phyloP scores from a whole-genome alignment of 106 monocot species.

The Acorus gramineus region DNA sequence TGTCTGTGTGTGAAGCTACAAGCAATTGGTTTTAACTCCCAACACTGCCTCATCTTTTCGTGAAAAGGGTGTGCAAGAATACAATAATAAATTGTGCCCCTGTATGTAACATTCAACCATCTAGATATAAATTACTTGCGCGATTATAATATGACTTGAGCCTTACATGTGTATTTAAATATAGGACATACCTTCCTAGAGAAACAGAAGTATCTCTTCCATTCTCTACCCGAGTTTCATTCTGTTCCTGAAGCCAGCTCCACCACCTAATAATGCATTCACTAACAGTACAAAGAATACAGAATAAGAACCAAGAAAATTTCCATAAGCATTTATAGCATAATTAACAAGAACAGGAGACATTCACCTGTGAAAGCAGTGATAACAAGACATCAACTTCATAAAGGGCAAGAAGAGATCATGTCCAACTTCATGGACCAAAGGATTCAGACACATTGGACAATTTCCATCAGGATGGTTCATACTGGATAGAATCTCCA shows the following conservation, averaged over 20 bases:
- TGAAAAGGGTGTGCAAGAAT: too few species aligned
- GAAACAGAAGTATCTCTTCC: slow-evolving; percentile 8
- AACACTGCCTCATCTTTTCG: too few species aligned
- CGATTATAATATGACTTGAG: too few species aligned
- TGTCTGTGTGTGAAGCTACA: too few species aligned
- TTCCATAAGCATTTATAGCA: background rate
- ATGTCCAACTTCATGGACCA: slow-evolving; percentile 42
- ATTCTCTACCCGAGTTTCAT: slow-evolving; percentile 13
- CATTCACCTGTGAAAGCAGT: slow-evolving; percentile 88
- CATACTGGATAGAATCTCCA: slow-evolving; percentile 77
- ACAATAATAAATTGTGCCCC: too few species aligned
- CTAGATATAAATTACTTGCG: too few species aligned
- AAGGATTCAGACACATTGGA: slow-evolving; percentile 76
- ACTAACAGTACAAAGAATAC: slow-evolving; percentile 26
- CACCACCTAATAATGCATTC: slow-evolving; percentile 79
- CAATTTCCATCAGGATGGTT: slow-evolving; percentile 96
- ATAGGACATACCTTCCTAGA: background rate
- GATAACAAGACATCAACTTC: slow-evolving; percentile 99
- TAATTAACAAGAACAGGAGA: background rate
- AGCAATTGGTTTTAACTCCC: too few species aligned
- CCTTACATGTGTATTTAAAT: too few species aligned
- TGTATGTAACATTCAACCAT: too few species aligned
- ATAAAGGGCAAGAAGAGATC: slow-evolving; percentile 50
- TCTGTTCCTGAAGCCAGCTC: slow-evolving; percentile 67
- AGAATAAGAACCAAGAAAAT: background rate